Conservation (phyloP, 176 grass and related monocot species). For the bread wheat (Triticum aestivum) region IWGSC_CS_RefSeq_v2.1 NC_057809.1:523968957-523969456, state of each 20-base stretch:
- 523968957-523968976: slow-evolving; percentile 49
- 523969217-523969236: slow-evolving; percentile 69
- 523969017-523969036: slow-evolving; percentile 61
- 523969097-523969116: slow-evolving; percentile 33
- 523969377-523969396: not conserved
- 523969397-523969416: not conserved
- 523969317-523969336: slow-evolving; percentile 49
- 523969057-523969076: slow-evolving; percentile 33
- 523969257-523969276: slow-evolving; percentile 48
- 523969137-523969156: slow-evolving; percentile 46
- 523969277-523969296: slow-evolving; percentile 43
- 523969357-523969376: no score
- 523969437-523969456: slow-evolving; percentile 37
- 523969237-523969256: slow-evolving; percentile 70
- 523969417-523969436: not conserved
- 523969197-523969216: slow-evolving; percentile 44
- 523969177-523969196: slow-evolving; percentile 32
- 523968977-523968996: slow-evolving; percentile 36
- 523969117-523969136: slow-evolving; percentile 33
- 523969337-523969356: not conserved
- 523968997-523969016: slow-evolving; percentile 51
- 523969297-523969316: slow-evolving; percentile 34
- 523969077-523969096: not conserved
- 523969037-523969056: slow-evolving; percentile 43
- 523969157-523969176: slow-evolving; percentile 16